These are phyloP conservation scores for Rhododendron molle DNA, from an alignment of 148 eudicot genomes.

Conservation along the genomic window DNA sequence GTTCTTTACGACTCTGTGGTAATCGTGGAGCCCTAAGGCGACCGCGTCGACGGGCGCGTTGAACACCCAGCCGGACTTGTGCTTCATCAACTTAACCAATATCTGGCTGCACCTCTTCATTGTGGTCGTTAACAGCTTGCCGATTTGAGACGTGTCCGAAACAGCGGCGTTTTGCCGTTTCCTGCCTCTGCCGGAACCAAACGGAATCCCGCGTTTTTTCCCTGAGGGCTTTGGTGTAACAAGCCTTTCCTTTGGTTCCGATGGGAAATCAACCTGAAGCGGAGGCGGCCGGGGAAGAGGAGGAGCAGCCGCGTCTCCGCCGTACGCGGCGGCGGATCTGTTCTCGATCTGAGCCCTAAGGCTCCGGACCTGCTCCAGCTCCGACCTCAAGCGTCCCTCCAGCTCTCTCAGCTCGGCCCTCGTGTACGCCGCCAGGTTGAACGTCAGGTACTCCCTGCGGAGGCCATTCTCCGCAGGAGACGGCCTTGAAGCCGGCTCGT, in stretches of 20 bases:
- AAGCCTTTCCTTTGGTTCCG: neutral
- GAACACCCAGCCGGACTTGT: slow-evolving; percentile 37
- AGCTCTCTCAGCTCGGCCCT: slow-evolving; percentile 30
- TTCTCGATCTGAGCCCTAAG: neutral
- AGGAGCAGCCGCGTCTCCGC: neutral
- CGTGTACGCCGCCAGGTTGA: slow-evolving; percentile 24
- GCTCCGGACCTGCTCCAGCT: slow-evolving; percentile 37
- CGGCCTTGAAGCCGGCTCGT: neutral
- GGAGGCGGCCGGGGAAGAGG: neutral
- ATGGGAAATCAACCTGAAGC: neutral
- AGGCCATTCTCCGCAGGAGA: neutral
- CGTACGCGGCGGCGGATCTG: neutral
- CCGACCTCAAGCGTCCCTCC: slow-evolving; percentile 24
- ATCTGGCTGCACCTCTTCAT: slow-evolving; percentile 41
- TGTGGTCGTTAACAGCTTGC: neutral
- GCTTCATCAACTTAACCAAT: slow-evolving; percentile 39
- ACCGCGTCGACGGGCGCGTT: slow-evolving; percentile 41
- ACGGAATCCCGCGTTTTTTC: slow-evolving; percentile 6
- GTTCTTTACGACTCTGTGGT: slow-evolving; percentile 38
- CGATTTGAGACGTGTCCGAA: neutral
- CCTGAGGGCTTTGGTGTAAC: neutral
- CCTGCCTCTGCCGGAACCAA: slow-evolving; percentile 9
- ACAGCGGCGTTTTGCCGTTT: neutral
- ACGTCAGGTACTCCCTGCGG: neutral
- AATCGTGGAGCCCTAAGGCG: slow-evolving; percentile 47